These are phyloP conservation scores for Lachancea nothofagi DNA, from an alignment of 805 yeast species.

Conservation along the genomic window DNA sequence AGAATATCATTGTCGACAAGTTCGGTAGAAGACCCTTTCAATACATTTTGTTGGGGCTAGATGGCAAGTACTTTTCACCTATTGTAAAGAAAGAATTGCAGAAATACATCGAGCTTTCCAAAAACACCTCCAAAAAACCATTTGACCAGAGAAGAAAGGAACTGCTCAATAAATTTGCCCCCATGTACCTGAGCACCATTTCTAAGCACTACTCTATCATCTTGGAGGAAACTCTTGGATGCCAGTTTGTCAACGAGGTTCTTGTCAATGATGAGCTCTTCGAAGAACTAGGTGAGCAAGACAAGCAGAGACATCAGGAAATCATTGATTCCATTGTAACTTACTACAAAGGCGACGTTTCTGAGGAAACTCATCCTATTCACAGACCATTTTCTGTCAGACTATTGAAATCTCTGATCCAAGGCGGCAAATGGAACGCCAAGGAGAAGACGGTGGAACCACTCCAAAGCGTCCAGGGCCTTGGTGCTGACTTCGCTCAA, in stretches of 20 bases:
- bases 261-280: slow-evolving; percentile 49
- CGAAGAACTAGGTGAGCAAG: slow-evolving; percentile 35
- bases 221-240: slow-evolving; percentile 66
- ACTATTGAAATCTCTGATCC: slow-evolving; percentile 68
- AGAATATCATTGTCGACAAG: slow-evolving; percentile 58
- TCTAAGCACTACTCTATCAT: slow-evolving; percentile 46
- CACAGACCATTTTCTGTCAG: slow-evolving; percentile 70
- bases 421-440: slow-evolving; percentile 78
- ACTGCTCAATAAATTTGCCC: slow-evolving; percentile 57
- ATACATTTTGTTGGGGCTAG: slow-evolving; percentile 71
- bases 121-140: slow-evolving; percentile 79
- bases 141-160: slow-evolving; percentile 70
- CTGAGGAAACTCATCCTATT: slow-evolving; percentile 61
- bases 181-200: slow-evolving; percentile 55
- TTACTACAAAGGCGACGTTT: slow-evolving; percentile 60
- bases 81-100: slow-evolving; percentile 52
- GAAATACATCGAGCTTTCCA: slow-evolving; percentile 55
- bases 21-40: slow-evolving; percentile 85
- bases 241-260: slow-evolving; percentile 77
- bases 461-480: slow-evolving; percentile 39
- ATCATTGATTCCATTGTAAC: slow-evolving; percentile 54
- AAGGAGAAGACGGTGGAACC: slow-evolving; percentile 49
- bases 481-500: slow-evolving; percentile 57
- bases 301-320: slow-evolving; percentile 35
- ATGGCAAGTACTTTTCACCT: slow-evolving; percentile 79